Conservation (phyloP, 371 early-diverging fungal genomes). For the Mucor plumbeus region DNA sequence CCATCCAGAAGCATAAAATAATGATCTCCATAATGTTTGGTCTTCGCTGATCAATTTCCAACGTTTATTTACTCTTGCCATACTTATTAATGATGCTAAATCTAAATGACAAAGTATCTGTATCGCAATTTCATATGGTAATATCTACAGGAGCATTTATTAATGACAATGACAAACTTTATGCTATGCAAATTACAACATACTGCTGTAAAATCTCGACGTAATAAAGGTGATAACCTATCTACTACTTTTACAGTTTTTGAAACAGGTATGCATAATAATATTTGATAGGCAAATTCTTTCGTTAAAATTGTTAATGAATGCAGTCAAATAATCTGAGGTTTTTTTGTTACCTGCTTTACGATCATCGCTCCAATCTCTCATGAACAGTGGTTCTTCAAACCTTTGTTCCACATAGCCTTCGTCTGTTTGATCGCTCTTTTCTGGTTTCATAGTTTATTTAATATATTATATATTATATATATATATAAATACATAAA, state of each 20-base stretch:
- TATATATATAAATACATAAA: background rate
- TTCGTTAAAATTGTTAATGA: background rate
- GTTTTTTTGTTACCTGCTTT: conserved; percentile 55
- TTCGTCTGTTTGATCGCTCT: conserved; percentile 54
- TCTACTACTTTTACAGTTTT: conserved; percentile 58
- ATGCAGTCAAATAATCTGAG: background rate
- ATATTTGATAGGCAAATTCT: conserved; percentile 74
- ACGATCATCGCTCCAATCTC: conserved; percentile 65
- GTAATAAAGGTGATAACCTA: conserved; percentile 65
- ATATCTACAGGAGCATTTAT: conserved; percentile 21
- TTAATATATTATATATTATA: background rate
- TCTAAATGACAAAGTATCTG: conserved; percentile 67
- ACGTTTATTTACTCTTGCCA: conserved; percentile 59
- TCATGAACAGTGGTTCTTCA: conserved; percentile 55
- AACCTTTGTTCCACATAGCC: conserved; percentile 69
- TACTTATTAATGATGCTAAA: conserved; percentile 47
- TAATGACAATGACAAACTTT: background rate
- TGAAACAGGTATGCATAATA: conserved; percentile 64
- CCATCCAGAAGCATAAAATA: conserved; percentile 62
- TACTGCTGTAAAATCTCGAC: conserved; percentile 67
- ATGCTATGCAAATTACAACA: background rate
- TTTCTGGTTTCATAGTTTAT: background rate
- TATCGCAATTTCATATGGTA: conserved; percentile 69
- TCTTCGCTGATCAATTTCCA: conserved; percentile 70
- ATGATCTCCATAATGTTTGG: conserved; percentile 68